Evolutionary conservation across 2,329 filamentous ascomycete species (phyloP).

Genomic region (Apiospora sp.): DNA sequence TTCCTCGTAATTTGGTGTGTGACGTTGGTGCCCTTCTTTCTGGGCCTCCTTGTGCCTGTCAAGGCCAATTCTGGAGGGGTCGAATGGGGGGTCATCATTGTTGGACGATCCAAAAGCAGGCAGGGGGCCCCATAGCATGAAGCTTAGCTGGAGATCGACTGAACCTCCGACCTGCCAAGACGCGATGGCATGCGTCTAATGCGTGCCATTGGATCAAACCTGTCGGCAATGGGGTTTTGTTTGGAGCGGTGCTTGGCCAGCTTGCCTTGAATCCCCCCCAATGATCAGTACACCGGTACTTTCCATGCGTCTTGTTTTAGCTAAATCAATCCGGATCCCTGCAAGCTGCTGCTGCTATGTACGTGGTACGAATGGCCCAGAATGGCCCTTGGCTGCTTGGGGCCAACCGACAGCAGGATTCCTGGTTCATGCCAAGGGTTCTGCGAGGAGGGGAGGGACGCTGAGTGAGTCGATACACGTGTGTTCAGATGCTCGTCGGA

Average conservation of each 20-base stretch:
- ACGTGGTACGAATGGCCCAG: background rate
- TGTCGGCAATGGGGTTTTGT: conserved; percentile 12
- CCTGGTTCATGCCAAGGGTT: conserved; percentile 1
- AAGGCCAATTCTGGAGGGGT: conserved; percentile 20
- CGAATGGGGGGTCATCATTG: conserved; percentile 16
- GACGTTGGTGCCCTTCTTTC: conserved; percentile 18
- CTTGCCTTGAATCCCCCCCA: background rate
- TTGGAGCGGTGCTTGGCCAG: conserved; percentile 1
- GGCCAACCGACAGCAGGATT: conserved; percentile 8
- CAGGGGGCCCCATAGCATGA: conserved; percentile 21
- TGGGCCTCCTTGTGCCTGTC: conserved; percentile 10
- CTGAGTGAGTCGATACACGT: conserved; percentile 4
- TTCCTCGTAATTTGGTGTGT: conserved; percentile 11
- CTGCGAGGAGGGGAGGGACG: background rate
- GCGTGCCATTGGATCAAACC: background rate
- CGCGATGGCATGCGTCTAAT: conserved; percentile 18
- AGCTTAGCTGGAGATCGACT: conserved; percentile 23
- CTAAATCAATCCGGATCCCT: background rate
- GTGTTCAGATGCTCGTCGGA: conserved; percentile 5
- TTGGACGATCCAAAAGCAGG: conserved; percentile 8
- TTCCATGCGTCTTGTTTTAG: conserved; percentile 5
- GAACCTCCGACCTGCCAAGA: conserved; percentile 22
- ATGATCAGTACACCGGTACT: conserved; percentile 18
- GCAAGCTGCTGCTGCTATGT: background rate
- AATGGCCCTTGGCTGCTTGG: background rate